Conservation (phyloP, 1,284 basidiomycete genomes). For the Marasmius oreades region DNA sequence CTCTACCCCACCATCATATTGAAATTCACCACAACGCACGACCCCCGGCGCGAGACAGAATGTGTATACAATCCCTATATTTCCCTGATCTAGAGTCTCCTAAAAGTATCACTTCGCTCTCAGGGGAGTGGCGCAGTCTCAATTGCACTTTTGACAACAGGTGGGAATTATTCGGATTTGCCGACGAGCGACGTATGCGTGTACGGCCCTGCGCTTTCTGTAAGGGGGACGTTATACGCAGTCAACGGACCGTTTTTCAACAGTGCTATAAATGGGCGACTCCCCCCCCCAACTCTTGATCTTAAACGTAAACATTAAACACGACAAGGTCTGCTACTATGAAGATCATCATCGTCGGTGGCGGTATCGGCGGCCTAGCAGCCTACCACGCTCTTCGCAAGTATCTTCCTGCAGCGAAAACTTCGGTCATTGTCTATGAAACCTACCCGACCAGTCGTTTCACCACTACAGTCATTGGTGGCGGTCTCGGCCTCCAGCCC, state of each 20-base stretch:
- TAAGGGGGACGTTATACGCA: background rate
- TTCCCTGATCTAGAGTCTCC: too few relatives aligned
- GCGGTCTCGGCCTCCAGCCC: constrained; percentile 36
- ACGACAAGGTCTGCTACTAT: constrained; percentile 14
- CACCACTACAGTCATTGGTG: constrained; percentile 26
- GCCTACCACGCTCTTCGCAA: constrained; percentile 33
- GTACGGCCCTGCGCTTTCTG: background rate
- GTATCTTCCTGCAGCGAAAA: constrained; percentile 23
- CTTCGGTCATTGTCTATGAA: constrained; percentile 28
- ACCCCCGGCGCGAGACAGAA: too few relatives aligned
- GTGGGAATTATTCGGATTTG: background rate
- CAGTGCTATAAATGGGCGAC: background rate
- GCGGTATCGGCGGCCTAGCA: constrained; percentile 34
- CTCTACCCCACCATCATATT: too few relatives aligned
- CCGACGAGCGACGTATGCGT: background rate
- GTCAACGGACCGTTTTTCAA: background rate
- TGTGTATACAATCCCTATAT: too few relatives aligned
- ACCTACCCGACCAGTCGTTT: constrained; percentile 24
- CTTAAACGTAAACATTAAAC: background rate
- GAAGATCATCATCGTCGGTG: constrained; percentile 37
- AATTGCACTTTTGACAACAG: background rate
- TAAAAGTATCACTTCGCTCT: too few relatives aligned
- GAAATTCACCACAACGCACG: too few relatives aligned
- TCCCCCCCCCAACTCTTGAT: background rate
- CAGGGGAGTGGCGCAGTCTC: too few relatives aligned